Evolutionary conservation across 768 basidiomycete species (phyloP).

Genomic region (Myochromella boudieri): DNA sequence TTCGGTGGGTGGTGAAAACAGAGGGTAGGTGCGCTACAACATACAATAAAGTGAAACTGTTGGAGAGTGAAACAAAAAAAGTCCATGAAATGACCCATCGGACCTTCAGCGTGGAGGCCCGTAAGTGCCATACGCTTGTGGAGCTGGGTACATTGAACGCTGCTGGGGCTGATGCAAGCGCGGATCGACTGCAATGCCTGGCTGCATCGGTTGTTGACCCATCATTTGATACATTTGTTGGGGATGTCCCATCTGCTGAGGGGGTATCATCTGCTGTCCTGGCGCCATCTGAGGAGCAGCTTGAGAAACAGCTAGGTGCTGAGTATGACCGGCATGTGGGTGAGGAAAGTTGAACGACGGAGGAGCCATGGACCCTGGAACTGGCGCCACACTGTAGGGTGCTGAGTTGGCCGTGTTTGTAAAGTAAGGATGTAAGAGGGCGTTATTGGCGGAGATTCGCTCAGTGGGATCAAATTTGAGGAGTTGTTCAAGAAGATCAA

Average conservation of each 20-base stretch:
- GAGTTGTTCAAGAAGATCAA: conserved; percentile 91
- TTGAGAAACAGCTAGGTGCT: conserved; percentile 33
- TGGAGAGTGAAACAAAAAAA: not conserved
- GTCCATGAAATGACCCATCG: too few species aligned
- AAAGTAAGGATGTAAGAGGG: conserved; percentile 92
- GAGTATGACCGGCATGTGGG: conserved; percentile 56
- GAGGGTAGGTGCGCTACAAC: too few species aligned
- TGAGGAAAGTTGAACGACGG: conserved; percentile 71
- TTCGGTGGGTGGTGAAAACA: too few species aligned
- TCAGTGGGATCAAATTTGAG: conserved; percentile 95
- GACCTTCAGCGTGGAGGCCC: conserved; percentile 12
- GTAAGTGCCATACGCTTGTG: conserved; percentile 13
- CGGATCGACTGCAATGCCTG: conserved; percentile 9
- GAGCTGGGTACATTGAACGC: conserved; percentile 13
- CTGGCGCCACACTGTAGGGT: conserved; percentile 41
- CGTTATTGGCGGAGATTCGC: conserved; percentile 88
- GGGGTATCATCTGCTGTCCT: conserved; percentile 29
- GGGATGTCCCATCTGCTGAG: too few species aligned
- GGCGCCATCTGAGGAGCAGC: conserved; percentile 31
- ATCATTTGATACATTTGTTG: conserved; percentile 16
- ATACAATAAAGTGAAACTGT: not conserved
- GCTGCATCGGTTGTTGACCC: conserved; percentile 15
- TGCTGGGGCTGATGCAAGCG: conserved; percentile 15
- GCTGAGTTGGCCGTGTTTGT: conserved; percentile 48
- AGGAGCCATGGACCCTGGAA: conserved; percentile 63